Evolutionary conservation across 1,284 basidiomycete genomes (phyloP), one percentile per base, ranked within the genome.

Genomic region (Marasmius fiardii): DNA sequence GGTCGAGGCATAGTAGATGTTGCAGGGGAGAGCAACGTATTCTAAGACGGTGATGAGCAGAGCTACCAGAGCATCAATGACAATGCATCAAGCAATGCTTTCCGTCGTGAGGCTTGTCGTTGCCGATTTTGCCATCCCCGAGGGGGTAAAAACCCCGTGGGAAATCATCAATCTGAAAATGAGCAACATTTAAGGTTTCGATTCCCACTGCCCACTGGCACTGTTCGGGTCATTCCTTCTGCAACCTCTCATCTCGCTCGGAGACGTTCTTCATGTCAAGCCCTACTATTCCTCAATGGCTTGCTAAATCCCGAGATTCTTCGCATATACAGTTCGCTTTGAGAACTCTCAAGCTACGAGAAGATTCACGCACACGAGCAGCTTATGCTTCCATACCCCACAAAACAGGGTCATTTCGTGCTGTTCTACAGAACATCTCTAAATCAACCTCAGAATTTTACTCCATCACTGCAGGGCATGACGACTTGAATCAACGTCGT

Each of bases 401-500:
- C 11, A 52, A 37, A 24, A 24, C 28, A 12, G 28, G 31, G 5
- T 16, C 28, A 21, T 24, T 33, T 4, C 43, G 43, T 20, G 47
- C 41, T 24, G 20, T 1, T n/a, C 23, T 18, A 23, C 37, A 37
- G 20, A 48, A 34, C 33, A 50, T 47, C 7, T 23, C 28, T 20
- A 34, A 51, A 44, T 44, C 35, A 8, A n/a, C 48, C 24, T 47
- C 41, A 55, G 72, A 74, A 23, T 68, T 84, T 61, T 90, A 90
- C 64, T 82, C 87, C 16, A 71, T 84, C 52, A 65, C 74, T 8
- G 66, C 74, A 23, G 85, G 79, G n/a, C 66, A 65, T 51, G 66
- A 74, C 44, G 72, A 73, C 20, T 66, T 67, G 24, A 81, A 89
- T 63, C 54, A 64, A 20, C 59, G 61, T 28, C 71, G 70, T 37